A percentile compares a stretch with the other conserved stretches of the same genome.
Conservation (phyloP, 306 rosid genomes). For the Lathyrus oleraceus region DNA sequence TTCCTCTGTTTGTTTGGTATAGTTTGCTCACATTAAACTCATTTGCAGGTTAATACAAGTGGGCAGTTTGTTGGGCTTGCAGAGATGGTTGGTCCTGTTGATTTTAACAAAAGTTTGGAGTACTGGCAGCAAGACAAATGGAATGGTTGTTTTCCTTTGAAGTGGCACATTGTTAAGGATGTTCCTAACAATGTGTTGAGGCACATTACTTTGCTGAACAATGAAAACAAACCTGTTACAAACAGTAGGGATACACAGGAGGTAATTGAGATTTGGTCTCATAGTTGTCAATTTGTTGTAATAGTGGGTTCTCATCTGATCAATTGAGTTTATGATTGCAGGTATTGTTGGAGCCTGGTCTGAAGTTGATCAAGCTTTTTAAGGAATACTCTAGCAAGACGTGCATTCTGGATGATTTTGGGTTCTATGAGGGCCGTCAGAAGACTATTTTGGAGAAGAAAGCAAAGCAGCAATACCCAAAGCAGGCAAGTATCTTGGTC, state of each 20-base stretch:
- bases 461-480: constrained; percentile 79
- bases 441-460: constrained; percentile 91
- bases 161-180: constrained; percentile 95
- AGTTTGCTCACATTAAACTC: background rate
- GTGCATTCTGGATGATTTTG: constrained; percentile 87
- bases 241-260: constrained; percentile 98
- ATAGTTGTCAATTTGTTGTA: background rate
- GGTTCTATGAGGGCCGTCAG: constrained; percentile 83
- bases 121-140: constrained; percentile 99
- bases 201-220: constrained; percentile 90
- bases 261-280: constrained; percentile 43
- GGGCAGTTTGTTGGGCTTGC: constrained; percentile 98
- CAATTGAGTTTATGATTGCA: constrained; percentile 28
- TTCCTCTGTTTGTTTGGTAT: background rate
- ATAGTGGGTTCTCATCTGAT: constrained; percentile 4
- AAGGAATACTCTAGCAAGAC: constrained; percentile 82
- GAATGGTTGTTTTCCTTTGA: constrained; percentile 95
- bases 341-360: constrained; percentile 84
- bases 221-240: constrained; percentile 95
- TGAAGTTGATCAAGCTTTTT: constrained; percentile 67
- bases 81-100: constrained; percentile 94
- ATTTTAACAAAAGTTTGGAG: constrained; percentile 82
- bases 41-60: constrained; percentile 83
- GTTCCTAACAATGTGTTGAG: constrained; percentile 91
- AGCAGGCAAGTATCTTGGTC: constrained; percentile 53